Percentiles rank a stretch among this genome's conserved stretches.
Evolutionary conservation across 2,329 filamentous ascomycete genomes (phyloP).

Genomic region (Ophiostoma triangulosporum): DNA sequence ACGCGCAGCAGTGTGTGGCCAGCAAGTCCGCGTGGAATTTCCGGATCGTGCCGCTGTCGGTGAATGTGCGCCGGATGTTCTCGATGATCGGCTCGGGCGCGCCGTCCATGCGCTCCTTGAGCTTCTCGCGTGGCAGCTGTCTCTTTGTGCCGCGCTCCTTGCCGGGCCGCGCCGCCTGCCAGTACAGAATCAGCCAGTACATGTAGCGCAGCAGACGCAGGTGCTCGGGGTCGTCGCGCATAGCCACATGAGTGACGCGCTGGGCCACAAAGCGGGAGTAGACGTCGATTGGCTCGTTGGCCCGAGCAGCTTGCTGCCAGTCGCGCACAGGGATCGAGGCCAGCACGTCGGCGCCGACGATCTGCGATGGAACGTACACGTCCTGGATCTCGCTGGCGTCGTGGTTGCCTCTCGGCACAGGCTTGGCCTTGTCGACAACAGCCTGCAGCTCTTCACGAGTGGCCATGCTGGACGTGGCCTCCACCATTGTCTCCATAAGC

Average conservation of each 20-base stretch:
- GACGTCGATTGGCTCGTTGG: slow-evolving; percentile 41
- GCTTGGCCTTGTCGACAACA: slow-evolving; percentile 53
- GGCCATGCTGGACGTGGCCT: slow-evolving; percentile 40
- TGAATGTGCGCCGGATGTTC: slow-evolving; percentile 56
- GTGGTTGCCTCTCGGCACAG: slow-evolving; percentile 57
- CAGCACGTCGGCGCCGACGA: slow-evolving; percentile 57
- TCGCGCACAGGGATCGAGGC: slow-evolving; percentile 55
- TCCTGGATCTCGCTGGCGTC: slow-evolving; percentile 54
- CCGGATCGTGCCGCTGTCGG: slow-evolving; percentile 47
- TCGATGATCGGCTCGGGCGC: slow-evolving; percentile 51
- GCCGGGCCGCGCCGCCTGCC: slow-evolving; percentile 32
- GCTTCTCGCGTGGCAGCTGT: slow-evolving; percentile 48
- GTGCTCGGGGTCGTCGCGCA: slow-evolving; percentile 38
- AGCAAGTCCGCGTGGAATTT: slow-evolving; percentile 61
- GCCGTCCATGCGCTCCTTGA: slow-evolving; percentile 41
- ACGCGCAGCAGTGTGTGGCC: slow-evolving; percentile 58
- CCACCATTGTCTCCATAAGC: slow-evolving; percentile 50
- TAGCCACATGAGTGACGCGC: slow-evolving; percentile 41
- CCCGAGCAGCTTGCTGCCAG: slow-evolving; percentile 56
- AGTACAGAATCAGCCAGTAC: slow-evolving; percentile 42
- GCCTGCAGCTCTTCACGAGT: slow-evolving; percentile 29
- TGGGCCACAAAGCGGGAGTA: slow-evolving; percentile 51
- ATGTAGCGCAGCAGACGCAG: slow-evolving; percentile 49
- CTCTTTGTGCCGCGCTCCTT: slow-evolving; percentile 32
- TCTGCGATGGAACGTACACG: slow-evolving; percentile 53